Conservation (phyloP, 2,329 filamentous ascomycete species). For the Aureobasidium sp. region DNA sequence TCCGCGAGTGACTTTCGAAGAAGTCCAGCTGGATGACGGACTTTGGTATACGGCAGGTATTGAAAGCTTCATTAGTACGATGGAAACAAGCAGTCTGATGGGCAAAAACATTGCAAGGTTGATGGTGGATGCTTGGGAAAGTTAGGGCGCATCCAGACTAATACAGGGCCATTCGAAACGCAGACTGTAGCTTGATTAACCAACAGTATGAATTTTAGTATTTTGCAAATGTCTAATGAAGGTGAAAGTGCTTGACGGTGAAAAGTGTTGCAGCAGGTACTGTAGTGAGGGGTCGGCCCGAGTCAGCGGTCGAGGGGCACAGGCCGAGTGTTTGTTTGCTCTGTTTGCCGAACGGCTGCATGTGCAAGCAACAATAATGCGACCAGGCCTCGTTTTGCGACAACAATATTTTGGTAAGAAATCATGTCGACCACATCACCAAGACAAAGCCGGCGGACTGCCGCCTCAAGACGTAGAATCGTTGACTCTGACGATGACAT, state of each 20-base stretch:
- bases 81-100: constrained; percentile 93
- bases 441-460: constrained; percentile 53
- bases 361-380: not conserved
- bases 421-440: constrained; percentile 36
- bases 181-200: not conserved
- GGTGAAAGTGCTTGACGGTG: not conserved
- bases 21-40: constrained; percentile 59
- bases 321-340: constrained; percentile 12
- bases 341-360: not conserved
- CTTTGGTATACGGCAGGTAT: constrained; percentile 66
- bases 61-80: constrained; percentile 90
- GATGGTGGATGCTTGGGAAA: constrained; percentile 55
- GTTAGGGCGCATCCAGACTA: not conserved
- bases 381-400: not conserved
- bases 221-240: not conserved
- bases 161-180: not conserved
- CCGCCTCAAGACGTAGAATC: constrained; percentile 62
- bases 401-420: not conserved
- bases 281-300: not conserved
- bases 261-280: not conserved
- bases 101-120: constrained; percentile 76
- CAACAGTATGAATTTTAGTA: not conserved
- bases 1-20: constrained; percentile 83
- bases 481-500: constrained; percentile 66
- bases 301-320: not conserved